These are phyloP conservation scores for Symbiodinium pilosum DNA, from an alignment of 73 alveolate species.

Conservation along the genomic window DNA sequence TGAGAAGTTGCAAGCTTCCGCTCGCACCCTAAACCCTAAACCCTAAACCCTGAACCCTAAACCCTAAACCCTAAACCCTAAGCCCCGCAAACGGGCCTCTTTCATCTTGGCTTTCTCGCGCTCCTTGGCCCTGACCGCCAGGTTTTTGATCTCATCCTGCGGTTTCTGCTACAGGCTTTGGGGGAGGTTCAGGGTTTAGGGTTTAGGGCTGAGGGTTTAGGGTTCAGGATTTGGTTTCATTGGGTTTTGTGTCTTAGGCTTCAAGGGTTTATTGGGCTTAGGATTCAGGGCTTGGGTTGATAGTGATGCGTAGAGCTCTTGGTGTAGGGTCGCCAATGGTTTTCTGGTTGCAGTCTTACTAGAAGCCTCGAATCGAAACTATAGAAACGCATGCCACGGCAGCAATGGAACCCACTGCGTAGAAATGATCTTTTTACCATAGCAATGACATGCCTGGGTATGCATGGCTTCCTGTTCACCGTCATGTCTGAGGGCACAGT, in stretches of 20 bases:
- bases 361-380: too few relatives aligned
- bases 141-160: conserved; percentile 36
- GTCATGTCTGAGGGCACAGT: too few relatives aligned
- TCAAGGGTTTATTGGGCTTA: neutral
- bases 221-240: too few relatives aligned
- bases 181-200: neutral
- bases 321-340: too few relatives aligned
- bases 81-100: neutral
- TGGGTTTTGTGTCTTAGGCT: neutral
- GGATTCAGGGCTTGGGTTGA: neutral
- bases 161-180: too few relatives aligned
- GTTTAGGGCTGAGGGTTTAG: neutral
- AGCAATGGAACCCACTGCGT: too few relatives aligned
- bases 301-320: too few relatives aligned
- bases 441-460: too few relatives aligned
- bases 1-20: neutral
- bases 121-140: conserved; percentile 25
- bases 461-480: too few relatives aligned
- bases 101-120: neutral
- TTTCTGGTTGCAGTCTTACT: too few relatives aligned
- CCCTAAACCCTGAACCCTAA: neutral
- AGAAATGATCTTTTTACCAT: too few relatives aligned
- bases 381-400: too few relatives aligned
- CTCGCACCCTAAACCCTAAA: neutral
- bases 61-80: neutral